These are phyloP conservation scores for Capronia coronata DNA, from an alignment of 2,329 filamentous ascomycete species.

Conservation along the genomic window DNA sequence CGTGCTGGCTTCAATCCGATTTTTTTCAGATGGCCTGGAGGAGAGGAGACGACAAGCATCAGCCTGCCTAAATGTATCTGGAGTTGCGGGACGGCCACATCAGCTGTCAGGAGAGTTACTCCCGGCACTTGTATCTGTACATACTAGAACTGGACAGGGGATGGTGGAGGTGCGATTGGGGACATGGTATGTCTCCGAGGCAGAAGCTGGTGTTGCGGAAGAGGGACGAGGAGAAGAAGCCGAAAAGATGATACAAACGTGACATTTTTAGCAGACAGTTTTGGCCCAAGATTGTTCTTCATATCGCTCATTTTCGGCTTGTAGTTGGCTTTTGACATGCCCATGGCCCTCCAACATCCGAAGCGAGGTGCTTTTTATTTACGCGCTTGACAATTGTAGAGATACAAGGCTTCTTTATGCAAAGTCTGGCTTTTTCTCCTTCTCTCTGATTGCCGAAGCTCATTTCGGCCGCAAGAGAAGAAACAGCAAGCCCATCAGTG, in stretches of 20 bases:
- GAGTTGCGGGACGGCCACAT: neutral
- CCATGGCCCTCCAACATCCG: too few relatives aligned
- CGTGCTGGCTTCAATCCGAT: too few relatives aligned
- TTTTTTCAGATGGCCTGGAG: too few relatives aligned
- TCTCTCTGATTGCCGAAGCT: neutral
- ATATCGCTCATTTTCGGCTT: neutral
- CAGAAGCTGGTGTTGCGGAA: neutral
- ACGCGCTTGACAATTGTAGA: too few relatives aligned
- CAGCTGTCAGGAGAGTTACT: neutral
- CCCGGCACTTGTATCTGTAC: conserved; percentile 11
- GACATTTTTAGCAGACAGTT: neutral
- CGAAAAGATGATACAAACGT: neutral
- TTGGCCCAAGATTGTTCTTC: neutral
- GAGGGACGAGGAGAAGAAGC: neutral
- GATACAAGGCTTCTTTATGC: too few relatives aligned
- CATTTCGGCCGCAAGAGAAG: conserved; percentile 45
- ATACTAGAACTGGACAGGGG: conserved; percentile 21
- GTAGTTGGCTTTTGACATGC: too few relatives aligned
- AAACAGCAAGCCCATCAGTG: conserved; percentile 49
- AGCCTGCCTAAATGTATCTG: too few relatives aligned
- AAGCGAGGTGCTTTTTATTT: too few relatives aligned
- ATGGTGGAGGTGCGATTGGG: neutral
- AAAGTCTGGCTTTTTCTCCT: too few relatives aligned
- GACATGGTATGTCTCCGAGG: neutral
- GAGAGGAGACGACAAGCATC: too few relatives aligned